These are phyloP conservation scores for Calocera cornea DNA, from an alignment of 768 basidiomycete species.

Conservation along the genomic window DNA sequence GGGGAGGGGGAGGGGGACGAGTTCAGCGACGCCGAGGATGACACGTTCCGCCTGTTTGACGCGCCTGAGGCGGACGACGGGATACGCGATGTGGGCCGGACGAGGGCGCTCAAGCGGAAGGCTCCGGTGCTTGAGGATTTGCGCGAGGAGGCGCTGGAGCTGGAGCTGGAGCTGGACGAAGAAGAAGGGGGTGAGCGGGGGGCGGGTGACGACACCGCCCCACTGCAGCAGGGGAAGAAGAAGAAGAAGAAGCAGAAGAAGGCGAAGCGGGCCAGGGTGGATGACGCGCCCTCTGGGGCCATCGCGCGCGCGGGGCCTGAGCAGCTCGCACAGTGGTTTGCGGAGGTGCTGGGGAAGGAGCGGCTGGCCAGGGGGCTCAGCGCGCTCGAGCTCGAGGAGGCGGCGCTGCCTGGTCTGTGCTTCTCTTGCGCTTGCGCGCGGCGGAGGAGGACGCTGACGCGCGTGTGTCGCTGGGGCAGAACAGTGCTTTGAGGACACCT, in stretches of 20 bases:
- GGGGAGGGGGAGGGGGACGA: conserved; percentile 19
- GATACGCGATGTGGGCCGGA: neutral
- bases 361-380: conserved; percentile 16
- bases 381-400: conserved; percentile 64
- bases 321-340: conserved; percentile 53
- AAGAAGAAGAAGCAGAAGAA: conserved; percentile 64
- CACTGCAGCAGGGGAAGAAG: conserved; percentile 57
- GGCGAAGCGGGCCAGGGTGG: conserved; percentile 56
- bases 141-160: neutral
- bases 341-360: conserved; percentile 37
- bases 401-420: conserved; percentile 58
- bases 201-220: conserved; percentile 16
- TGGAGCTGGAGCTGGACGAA: neutral
- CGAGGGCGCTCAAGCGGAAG: neutral
- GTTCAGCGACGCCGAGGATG: conserved; percentile 13
- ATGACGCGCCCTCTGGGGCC: neutral
- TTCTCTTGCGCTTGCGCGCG: neutral
- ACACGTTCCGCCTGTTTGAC: neutral
- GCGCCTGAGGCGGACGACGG: neutral
- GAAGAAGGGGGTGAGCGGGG: conserved; percentile 11
- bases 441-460: neutral
- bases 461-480: no score
- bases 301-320: conserved; percentile 17
- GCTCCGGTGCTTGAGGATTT: neutral
- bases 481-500: conserved; percentile 58